A percentile compares a stretch with the other conserved stretches of the same genome.
phyloP scores from a whole-genome alignment of 164 flowering plant species.

The Chimonanthus salicifolius region DNA sequence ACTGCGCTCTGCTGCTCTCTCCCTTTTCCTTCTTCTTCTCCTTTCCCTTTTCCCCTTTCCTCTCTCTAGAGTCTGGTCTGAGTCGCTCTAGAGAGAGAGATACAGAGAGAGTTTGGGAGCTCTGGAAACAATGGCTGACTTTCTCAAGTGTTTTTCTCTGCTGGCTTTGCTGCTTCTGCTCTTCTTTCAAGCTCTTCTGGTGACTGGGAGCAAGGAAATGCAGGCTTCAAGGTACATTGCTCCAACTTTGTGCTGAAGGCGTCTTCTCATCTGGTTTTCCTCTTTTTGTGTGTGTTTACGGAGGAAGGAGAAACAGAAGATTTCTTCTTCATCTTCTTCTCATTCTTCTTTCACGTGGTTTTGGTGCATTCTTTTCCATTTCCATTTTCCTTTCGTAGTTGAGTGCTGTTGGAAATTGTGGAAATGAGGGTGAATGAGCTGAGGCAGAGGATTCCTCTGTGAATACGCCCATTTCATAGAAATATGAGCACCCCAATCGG shows the following conservation, averaged over 20 bases:
- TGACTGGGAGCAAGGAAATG: slow-evolving; percentile 14
- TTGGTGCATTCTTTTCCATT: not conserved
- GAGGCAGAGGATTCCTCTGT: not conserved
- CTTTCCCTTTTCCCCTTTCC: no score
- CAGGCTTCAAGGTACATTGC: slow-evolving; percentile 26
- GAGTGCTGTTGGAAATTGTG: not conserved
- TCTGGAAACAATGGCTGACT: slow-evolving; percentile 24
- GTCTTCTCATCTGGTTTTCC: not conserved
- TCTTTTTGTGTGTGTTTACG: not conserved
- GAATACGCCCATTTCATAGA: not conserved
- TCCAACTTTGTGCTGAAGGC: not conserved
- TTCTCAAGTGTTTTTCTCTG: slow-evolving; percentile 17
- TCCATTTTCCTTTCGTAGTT: not conserved
- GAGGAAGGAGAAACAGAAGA: not conserved
- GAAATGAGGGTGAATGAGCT: not conserved
- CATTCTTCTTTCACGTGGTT: not conserved
- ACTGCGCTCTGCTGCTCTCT: not conserved
- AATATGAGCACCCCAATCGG: not conserved
- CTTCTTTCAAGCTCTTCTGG: slow-evolving; percentile 24
- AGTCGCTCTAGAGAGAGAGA: slow-evolving; percentile 1
- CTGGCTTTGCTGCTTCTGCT: slow-evolving; percentile 21
- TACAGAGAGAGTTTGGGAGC: not conserved
- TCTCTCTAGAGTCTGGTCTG: not conserved
- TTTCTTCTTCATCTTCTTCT: not conserved
- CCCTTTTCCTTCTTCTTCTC: not conserved